Evolutionary conservation across 78 protist genomes (phyloP).

Genomic region (Planoprotostelium fungivorum): DNA sequence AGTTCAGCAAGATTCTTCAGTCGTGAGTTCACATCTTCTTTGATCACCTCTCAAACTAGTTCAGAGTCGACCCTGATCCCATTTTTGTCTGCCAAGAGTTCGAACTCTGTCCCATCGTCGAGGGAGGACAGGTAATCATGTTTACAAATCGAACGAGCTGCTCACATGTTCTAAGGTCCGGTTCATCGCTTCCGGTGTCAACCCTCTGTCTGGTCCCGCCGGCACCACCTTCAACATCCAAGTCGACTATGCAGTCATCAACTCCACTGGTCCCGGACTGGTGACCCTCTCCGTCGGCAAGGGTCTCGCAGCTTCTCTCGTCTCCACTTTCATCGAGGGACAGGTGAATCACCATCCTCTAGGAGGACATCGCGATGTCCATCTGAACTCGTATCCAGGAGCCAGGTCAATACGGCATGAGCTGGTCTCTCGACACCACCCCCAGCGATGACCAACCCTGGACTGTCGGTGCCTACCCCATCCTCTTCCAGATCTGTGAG

Average conservation of each 20-base stretch:
- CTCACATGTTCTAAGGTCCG: neutral
- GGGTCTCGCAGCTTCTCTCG: neutral
- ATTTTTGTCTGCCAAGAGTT: neutral
- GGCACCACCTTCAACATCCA: neutral
- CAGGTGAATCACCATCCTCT: neutral
- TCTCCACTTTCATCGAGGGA: neutral
- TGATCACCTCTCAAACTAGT: neutral
- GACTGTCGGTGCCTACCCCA: neutral
- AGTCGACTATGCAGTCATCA: neutral
- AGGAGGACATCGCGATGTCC: neutral
- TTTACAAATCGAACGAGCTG: neutral
- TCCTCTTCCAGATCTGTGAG: neutral
- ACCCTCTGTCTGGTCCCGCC: neutral
- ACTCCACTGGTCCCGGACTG: neutral
- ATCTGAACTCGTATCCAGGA: conserved; percentile 1
- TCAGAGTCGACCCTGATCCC: neutral
- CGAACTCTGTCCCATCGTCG: neutral
- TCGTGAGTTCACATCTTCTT: neutral
- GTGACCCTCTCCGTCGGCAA: neutral
- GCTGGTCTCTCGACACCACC: neutral
- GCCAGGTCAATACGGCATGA: neutral
- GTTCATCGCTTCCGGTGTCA: neutral
- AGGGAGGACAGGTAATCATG: neutral
- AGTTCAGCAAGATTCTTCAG: neutral
- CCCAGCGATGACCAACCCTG: neutral